Evolutionary conservation across 495 filamentous ascomycete genomes (phyloP).

Genomic region (Rusavskia elegans): DNA sequence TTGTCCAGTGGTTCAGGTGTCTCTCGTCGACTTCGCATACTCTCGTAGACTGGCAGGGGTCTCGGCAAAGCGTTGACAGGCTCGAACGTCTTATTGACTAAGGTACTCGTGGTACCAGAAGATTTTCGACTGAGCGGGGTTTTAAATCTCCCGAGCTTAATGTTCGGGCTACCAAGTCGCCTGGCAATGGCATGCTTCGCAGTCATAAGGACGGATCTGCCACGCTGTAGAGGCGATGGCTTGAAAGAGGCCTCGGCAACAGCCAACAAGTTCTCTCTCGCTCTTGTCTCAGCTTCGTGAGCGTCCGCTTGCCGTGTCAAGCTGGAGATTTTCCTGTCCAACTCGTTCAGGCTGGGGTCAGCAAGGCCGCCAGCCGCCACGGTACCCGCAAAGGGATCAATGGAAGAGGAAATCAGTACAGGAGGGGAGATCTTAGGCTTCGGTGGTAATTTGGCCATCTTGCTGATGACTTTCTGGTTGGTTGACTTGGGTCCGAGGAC

Average conservation of each 20-base stretch:
- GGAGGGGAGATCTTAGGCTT: conserved; percentile 7
- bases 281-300: conserved; percentile 7
- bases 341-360: background rate
- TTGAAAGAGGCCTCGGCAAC: conserved; percentile 5
- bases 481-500: conserved; percentile 5
- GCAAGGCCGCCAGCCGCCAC: background rate
- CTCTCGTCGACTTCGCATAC: conserved; percentile 10
- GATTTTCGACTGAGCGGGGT: background rate
- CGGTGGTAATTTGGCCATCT: background rate
- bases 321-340: conserved; percentile 4
- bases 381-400: background rate
- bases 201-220: conserved; percentile 8
- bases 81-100: background rate
- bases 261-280: conserved; percentile 2
- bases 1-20: conserved; percentile 3
- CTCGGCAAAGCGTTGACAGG: conserved; percentile 5
- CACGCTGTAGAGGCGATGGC: conserved; percentile 10
- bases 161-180: conserved; percentile 6
- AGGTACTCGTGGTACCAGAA: background rate
- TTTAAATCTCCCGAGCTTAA: background rate
- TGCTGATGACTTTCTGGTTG: conserved; percentile 2
- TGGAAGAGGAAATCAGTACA: background rate
- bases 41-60: conserved; percentile 14
- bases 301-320: conserved; percentile 9
- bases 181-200: conserved; percentile 9